Evolutionary conservation across 2,329 filamentous ascomycete species (phyloP).

Genomic region (Grosmannia penicillata): DNA sequence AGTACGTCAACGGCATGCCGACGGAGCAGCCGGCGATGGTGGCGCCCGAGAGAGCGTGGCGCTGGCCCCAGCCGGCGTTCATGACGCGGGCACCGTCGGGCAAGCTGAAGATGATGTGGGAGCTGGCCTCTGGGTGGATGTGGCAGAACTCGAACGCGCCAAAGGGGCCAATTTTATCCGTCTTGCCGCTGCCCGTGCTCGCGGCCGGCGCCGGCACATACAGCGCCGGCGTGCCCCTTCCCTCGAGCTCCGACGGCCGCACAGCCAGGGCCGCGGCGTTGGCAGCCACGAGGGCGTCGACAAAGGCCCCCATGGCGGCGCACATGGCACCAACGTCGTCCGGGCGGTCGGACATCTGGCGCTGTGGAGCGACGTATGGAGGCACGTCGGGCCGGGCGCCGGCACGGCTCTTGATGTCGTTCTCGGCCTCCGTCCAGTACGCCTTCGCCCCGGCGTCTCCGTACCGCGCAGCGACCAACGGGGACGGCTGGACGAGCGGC

Average conservation of each 20-base stretch:
- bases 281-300: conserved; percentile 11
- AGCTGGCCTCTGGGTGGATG: conserved; percentile 23
- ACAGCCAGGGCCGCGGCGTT: conserved; percentile 16
- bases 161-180: no score
- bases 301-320: conserved; percentile 13
- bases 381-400: conserved; percentile 19
- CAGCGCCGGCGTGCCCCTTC: conserved; percentile 16
- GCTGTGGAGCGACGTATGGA: conserved; percentile 21
- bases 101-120: conserved; percentile 22
- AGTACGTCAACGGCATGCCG: conserved; percentile 20
- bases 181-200: no score
- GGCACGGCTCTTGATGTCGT: conserved; percentile 9
- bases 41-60: conserved; percentile 20
- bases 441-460: neutral
- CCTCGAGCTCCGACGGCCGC: conserved; percentile 18
- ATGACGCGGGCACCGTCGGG: conserved; percentile 21
- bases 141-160: conserved; percentile 21
- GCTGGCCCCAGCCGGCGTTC: conserved; percentile 23
- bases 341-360: conserved; percentile 18
- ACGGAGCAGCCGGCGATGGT: no score
- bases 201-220: conserved; percentile 7
- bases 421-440: neutral
- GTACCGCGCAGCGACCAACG: neutral
- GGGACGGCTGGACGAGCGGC: neutral
- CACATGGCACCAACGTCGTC: conserved; percentile 4